A percentile compares a stretch with the other conserved stretches of the same genome.
phyloP scores from a whole-genome alignment of 2,329 filamentous ascomycete genomes.

The Berkeleyomyces rouxiae region DNA sequence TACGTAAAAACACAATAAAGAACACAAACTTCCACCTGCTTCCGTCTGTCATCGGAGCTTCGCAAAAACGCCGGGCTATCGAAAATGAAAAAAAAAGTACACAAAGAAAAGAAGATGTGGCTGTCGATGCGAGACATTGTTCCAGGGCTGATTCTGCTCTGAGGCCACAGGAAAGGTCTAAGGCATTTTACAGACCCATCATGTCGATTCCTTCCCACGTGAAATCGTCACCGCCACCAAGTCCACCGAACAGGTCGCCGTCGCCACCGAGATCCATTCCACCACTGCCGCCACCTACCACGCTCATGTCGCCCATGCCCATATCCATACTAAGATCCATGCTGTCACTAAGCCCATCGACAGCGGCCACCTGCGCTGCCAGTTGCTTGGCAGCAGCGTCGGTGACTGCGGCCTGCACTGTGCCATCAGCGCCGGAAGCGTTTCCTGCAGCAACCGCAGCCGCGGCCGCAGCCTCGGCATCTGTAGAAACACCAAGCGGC shows the following conservation, averaged over 20 bases:
- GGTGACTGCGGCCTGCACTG: conserved; percentile 21
- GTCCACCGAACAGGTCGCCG: conserved; percentile 11
- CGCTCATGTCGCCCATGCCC: conserved; percentile 9
- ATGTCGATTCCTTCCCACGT: conserved; percentile 12
- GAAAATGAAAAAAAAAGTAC: background rate
- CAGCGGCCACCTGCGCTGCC: conserved; percentile 24
- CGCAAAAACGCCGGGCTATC: background rate
- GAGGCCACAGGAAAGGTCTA: background rate
- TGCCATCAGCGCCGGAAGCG: conserved; percentile 25
- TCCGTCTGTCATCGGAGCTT: background rate
- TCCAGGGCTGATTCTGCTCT: no score
- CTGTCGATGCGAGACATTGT: no score
- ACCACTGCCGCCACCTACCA: background rate
- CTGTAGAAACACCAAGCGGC: conserved; percentile 23
- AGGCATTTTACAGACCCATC: conserved; percentile 3
- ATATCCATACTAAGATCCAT: conserved; percentile 7
- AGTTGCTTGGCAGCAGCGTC: conserved; percentile 26
- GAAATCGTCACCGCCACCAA: conserved; percentile 10
- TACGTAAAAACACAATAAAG: background rate
- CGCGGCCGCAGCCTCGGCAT: conserved; percentile 15
- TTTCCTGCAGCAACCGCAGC: background rate
- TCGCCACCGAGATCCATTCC: conserved; percentile 7
- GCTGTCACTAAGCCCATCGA: conserved; percentile 18
- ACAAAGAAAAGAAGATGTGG: background rate
- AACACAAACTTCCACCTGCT: background rate